phyloP scores from a whole-genome alignment of 2,329 filamentous ascomycete genomes.

The Xylaria hypoxylon region DNA sequence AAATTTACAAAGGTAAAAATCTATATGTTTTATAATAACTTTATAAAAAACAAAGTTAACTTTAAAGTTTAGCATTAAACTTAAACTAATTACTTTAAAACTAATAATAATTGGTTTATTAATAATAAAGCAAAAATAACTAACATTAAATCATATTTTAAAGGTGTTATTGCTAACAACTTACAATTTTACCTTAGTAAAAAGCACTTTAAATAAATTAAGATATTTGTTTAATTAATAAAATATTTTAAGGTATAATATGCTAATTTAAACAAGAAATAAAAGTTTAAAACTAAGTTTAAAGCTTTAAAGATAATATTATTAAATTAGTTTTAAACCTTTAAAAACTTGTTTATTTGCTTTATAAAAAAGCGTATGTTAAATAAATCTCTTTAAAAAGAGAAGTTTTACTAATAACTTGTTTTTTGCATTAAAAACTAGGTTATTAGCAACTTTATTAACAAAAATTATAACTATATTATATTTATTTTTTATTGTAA shows the following conservation, averaged over 20 bases:
- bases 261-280: background rate
- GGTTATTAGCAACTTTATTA: background rate
- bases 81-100: background rate
- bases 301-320: background rate
- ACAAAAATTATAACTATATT: background rate
- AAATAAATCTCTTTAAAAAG: background rate
- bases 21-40: no score
- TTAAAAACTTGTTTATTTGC: background rate
- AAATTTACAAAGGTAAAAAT: no score
- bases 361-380: background rate
- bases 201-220: background rate
- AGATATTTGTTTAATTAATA: no score
- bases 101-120: background rate
- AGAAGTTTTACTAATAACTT: background rate
- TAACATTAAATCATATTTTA: no score
- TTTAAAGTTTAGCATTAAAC: background rate
- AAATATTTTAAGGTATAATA: background rate
- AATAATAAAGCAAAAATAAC: no score
- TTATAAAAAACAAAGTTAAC: background rate
- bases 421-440: background rate
- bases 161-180: background rate
- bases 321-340: background rate
- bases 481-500: no score
- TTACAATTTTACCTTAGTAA: background rate
- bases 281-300: background rate